These are phyloP conservation scores for Penicillium aurantiogriseum DNA, from an alignment of 2,329 filamentous ascomycete species.

Conservation along the genomic window DNA sequence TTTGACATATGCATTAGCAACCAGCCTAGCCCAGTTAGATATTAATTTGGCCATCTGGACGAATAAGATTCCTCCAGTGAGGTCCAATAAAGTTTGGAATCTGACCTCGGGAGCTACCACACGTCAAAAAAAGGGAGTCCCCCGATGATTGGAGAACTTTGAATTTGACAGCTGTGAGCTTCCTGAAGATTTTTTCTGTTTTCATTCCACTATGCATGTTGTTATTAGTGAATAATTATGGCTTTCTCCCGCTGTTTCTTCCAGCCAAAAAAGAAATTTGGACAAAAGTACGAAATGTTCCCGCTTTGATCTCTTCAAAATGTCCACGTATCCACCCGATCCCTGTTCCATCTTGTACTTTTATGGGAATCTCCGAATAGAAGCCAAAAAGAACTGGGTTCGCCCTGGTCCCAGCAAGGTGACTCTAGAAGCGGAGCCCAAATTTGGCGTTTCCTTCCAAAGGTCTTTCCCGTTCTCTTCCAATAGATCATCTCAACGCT, in stretches of 20 bases:
- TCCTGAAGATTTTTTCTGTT: neutral
- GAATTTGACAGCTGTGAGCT: slow-evolving; percentile 3
- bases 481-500: neutral
- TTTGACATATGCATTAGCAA: slow-evolving; percentile 14
- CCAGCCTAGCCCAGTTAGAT: slow-evolving; percentile 11
- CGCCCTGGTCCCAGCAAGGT: neutral
- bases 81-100: slow-evolving; percentile 6
- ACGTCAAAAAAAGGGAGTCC: neutral
- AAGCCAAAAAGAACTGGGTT: slow-evolving; percentile 7
- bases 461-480: neutral
- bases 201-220: neutral
- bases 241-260: neutral
- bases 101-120: slow-evolving; percentile 9
- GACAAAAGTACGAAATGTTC: neutral
- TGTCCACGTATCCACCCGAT: slow-evolving; percentile 6
- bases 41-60: neutral
- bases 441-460: neutral
- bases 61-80: neutral
- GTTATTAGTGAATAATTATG: neutral
- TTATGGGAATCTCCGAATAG: neutral
- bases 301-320: neutral
- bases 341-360: neutral
- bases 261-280: neutral
- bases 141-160: neutral
- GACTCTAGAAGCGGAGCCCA: neutral